Evolutionary conservation across 495 filamentous ascomycete genomes (phyloP).

Genomic region (Aspergillus leporis): DNA sequence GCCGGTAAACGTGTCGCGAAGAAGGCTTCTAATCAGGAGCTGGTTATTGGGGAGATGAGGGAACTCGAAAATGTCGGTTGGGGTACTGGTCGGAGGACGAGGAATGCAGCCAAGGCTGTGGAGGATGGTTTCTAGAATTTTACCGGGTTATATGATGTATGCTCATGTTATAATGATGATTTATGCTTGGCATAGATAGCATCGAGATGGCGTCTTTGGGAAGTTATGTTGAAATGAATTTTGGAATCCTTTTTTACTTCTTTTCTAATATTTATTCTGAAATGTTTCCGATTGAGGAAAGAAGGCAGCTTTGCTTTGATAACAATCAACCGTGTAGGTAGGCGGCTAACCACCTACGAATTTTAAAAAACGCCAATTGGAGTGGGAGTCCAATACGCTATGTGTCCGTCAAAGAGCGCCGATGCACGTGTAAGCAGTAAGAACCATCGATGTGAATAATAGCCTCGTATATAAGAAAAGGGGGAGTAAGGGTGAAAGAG

Average conservation of each 20-base stretch:
- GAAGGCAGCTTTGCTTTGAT: neutral
- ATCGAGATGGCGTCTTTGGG: conserved; percentile 4
- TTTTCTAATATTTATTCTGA: neutral
- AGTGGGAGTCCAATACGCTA: conserved; percentile 2
- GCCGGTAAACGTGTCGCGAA: conserved; percentile 42
- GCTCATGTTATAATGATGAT: conserved; percentile 5
- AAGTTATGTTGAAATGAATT: conserved; percentile 5
- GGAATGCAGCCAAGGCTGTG: conserved; percentile 29
- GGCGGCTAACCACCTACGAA: neutral
- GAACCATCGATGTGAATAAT: neutral
- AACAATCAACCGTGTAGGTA: neutral
- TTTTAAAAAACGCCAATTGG: neutral
- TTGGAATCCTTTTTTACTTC: conserved; percentile 5
- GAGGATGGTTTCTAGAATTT: conserved; percentile 24
- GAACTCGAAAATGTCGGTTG: conserved; percentile 41
- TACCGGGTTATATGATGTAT: neutral
- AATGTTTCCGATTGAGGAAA: neutral
- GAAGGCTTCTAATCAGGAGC: conserved; percentile 20
- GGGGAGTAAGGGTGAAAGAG: conserved; percentile 1
- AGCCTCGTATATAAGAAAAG: conserved; percentile 15
- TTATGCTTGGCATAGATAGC: neutral
- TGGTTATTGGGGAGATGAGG: conserved; percentile 31
- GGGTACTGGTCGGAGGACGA: conserved; percentile 41
- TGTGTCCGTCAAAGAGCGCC: conserved; percentile 2
- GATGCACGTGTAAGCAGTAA: neutral